These are phyloP conservation scores for Ganoderma boninense DNA, from an alignment of 1,284 basidiomycete genomes.

Conservation along the genomic window DNA sequence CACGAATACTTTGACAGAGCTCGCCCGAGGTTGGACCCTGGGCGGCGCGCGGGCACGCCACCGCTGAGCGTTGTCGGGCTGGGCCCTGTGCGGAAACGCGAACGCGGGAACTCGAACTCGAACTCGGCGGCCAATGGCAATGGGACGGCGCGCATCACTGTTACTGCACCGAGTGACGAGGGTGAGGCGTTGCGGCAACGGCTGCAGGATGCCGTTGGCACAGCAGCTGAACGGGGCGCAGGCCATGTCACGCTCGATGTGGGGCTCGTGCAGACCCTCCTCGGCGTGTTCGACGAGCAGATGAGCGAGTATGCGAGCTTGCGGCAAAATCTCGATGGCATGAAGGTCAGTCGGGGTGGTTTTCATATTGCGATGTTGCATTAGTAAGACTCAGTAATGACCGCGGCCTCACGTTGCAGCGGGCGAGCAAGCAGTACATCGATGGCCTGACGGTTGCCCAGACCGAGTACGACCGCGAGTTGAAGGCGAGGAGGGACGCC, in stretches of 20 bases:
- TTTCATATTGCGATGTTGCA: background rate
- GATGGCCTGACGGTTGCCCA: slow-evolving; percentile 93
- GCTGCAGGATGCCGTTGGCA: slow-evolving; percentile 68
- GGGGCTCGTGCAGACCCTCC: slow-evolving; percentile 76
- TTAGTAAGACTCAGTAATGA: background rate
- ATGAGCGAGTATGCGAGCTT: slow-evolving; percentile 72
- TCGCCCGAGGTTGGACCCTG: slow-evolving; percentile 18
- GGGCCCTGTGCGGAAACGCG: slow-evolving; percentile 19
- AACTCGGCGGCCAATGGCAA: slow-evolving; percentile 26
- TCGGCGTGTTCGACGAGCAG: slow-evolving; percentile 74
- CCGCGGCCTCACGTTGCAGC: slow-evolving; percentile 50
- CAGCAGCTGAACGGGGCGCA: slow-evolving; percentile 69
- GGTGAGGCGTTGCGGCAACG: slow-evolving; percentile 56
- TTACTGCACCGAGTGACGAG: slow-evolving; percentile 52
- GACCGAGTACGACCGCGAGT: slow-evolving; percentile 92
- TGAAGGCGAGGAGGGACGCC: slow-evolving; percentile 86
- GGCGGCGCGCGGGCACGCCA: slow-evolving; percentile 23
- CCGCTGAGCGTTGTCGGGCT: slow-evolving; percentile 11
- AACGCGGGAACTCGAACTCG: slow-evolving; percentile 31
- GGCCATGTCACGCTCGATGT: slow-evolving; percentile 79
- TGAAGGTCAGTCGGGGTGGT: slow-evolving; percentile 72
- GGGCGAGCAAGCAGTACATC: slow-evolving; percentile 90
- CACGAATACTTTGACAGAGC: slow-evolving; percentile 22
- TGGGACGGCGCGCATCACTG: slow-evolving; percentile 48
- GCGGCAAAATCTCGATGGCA: slow-evolving; percentile 83